Evolutionary conservation across 805 yeast species (phyloP), one percentile per base, ranked within the genome.

Genomic region (Lachancea waltii): DNA sequence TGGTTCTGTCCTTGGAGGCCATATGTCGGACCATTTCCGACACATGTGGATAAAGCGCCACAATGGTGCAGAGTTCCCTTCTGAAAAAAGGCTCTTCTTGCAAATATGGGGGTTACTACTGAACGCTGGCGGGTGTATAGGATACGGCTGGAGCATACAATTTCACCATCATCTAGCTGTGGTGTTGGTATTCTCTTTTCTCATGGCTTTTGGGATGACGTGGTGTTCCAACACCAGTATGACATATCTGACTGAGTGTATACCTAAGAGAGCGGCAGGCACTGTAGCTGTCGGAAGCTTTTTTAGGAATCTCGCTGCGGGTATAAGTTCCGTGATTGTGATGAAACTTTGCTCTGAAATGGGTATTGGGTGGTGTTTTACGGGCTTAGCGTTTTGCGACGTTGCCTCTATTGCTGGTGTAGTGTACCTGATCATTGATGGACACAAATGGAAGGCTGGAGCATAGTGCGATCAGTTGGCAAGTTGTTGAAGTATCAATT

Each of bases 321-420:
- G 77, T 2, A 60, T 73, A 0, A 68, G 77, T 21, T 68, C 79
- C 0, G 71, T 65, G 1, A 56, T 72, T 4, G 62, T 73, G 11
- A 60, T 67, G 11, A 60, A 43, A 5, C 37, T 67, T 11, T 53
- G 58, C 10, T 35, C 47, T 10, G 44, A 43, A 19, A 65, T 63
- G 70, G 77, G 77, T 0, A 60, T 59, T 39, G 77, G 77, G 0
- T 72, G 77, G 77, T 70, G 75, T 42, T 74, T 72, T 42, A 70
- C 76, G 0, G 77, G 75, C 0, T 49, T 72, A n/a, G 75, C 70
- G 8, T 38, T 63, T 6, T 47, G 61, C 24, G 60, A 59, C 35
- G n/a, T 56, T 7, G 40, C 61, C 11, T 45, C 63, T 4, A 37
- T 54, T 10, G 20, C 42, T 11, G 50, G 52, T 5, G 48, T 52